phyloP scores from a whole-genome alignment of 495 filamentous ascomycete genomes.

The Trichoderma asperelloides region DNA sequence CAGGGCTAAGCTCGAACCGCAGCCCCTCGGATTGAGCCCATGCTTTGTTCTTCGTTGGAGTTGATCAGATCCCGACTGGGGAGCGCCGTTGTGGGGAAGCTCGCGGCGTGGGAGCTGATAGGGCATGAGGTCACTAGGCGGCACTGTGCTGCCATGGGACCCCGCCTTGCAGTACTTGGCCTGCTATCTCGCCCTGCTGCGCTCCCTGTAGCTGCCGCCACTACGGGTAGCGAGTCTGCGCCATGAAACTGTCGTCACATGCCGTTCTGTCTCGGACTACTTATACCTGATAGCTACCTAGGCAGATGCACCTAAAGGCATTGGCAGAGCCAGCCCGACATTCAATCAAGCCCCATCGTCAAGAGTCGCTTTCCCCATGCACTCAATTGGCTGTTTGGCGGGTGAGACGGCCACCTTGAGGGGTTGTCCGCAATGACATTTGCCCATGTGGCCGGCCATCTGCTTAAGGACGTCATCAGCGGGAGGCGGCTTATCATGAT shows the following conservation, averaged over 20 bases:
- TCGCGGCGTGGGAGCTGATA: neutral
- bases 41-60: neutral
- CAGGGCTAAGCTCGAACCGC: neutral
- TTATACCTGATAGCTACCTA: neutral
- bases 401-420: neutral
- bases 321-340: no score
- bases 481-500: constrained; percentile 1
- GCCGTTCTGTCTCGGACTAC: neutral
- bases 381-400: neutral
- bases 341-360: no score
- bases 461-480: constrained; percentile 3
- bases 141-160: neutral
- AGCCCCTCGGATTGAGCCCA: constrained; percentile 4
- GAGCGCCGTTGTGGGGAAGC: constrained; percentile 5
- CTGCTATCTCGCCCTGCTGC: neutral
- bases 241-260: neutral
- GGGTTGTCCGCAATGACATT: neutral
- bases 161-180: neutral
- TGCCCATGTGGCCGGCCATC: neutral
- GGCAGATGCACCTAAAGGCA: neutral
- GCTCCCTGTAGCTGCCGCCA: neutral
- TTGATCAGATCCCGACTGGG: constrained; percentile 1
- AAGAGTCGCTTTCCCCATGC: neutral
- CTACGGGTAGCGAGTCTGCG: neutral
- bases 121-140: constrained; percentile 5